phyloP scores from a whole-genome alignment of 306 rosid genomes.

The Chamaecrista fasciculata region DNA sequence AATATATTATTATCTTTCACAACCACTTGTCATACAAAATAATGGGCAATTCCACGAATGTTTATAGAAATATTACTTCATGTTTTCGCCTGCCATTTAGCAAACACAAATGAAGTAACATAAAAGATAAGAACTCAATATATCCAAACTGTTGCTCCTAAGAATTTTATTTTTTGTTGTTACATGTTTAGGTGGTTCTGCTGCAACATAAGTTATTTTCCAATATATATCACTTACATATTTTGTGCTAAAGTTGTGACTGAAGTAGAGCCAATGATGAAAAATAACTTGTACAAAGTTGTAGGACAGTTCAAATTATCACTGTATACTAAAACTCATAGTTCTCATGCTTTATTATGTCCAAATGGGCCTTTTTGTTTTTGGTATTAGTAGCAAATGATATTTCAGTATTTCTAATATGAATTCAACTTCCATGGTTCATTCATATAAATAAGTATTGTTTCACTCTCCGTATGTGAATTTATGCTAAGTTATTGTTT shows the following conservation, averaged over 20 bases:
- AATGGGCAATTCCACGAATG: not conserved
- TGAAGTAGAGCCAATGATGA: not conserved
- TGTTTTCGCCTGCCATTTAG: not conserved
- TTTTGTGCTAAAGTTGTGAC: not conserved
- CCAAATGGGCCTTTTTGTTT: not conserved
- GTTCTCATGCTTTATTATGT: not conserved
- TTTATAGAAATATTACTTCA: not conserved
- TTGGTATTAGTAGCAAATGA: not conserved
- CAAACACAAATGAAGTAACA: not conserved
- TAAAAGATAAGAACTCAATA: not conserved
- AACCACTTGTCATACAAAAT: not conserved
- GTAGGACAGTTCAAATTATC: not conserved
- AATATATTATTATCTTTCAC: not conserved
- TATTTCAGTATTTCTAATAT: no score
- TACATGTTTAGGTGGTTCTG: not conserved
- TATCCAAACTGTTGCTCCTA: not conserved
- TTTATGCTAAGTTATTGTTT: not conserved
- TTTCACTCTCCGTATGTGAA: not conserved
- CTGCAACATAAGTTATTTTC: not conserved
- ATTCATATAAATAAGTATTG: not conserved
- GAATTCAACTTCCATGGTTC: no score
- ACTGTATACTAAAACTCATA: not conserved
- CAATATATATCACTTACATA: not conserved
- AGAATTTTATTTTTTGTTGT: not conserved
- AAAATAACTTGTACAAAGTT: not conserved